phyloP scores from a whole-genome alignment of 352 stramenopile species.

The Phytophthora colocasiae region DNA sequence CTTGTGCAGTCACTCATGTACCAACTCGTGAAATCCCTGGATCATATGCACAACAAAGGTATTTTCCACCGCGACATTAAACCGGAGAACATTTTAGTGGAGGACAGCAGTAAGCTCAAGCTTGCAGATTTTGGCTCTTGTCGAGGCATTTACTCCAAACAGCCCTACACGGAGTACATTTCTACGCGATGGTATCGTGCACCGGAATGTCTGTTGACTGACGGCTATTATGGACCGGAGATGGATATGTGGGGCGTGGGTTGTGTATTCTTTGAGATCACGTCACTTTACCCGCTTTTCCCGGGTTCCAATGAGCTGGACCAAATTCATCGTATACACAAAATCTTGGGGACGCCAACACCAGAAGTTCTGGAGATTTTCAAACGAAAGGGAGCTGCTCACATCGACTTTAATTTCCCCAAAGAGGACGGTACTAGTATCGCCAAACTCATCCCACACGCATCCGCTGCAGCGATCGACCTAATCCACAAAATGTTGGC shows the following conservation, averaged over 20 bases:
- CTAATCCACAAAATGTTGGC: slow-evolving; percentile 89
- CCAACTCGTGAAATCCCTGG: slow-evolving; percentile 95
- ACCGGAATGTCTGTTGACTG: slow-evolving; percentile 95
- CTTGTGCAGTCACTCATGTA: slow-evolving; percentile 90
- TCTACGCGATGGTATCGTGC: slow-evolving; percentile 96
- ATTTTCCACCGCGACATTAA: slow-evolving; percentile 98
- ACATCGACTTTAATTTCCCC: slow-evolving; percentile 95
- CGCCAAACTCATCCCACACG: slow-evolving; percentile 91
- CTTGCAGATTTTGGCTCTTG: slow-evolving; percentile 97
- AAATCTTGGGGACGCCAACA: slow-evolving; percentile 92
- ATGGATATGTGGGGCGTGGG: slow-evolving; percentile 97
- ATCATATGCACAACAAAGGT: slow-evolving; percentile 97
- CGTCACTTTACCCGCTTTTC: slow-evolving; percentile 94
- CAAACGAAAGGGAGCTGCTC: slow-evolving; percentile 88
- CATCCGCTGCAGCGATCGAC: slow-evolving; percentile 86
- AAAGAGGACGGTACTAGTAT: slow-evolving; percentile 87
- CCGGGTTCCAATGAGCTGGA: slow-evolving; percentile 95
- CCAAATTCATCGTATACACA: slow-evolving; percentile 96
- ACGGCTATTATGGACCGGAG: slow-evolving; percentile 95
- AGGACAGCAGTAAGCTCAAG: slow-evolving; percentile 87
- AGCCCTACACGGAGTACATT: slow-evolving; percentile 98
- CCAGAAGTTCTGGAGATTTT: slow-evolving; percentile 91
- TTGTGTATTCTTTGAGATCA: slow-evolving; percentile 97
- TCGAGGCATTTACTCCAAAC: slow-evolving; percentile 95
- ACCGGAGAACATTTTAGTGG: slow-evolving; percentile 96